Percentiles rank a stretch among this genome's conserved stretches.
Conservation (phyloP, 75 land plant genomes). For the Sequoia sempervirens region DNA sequence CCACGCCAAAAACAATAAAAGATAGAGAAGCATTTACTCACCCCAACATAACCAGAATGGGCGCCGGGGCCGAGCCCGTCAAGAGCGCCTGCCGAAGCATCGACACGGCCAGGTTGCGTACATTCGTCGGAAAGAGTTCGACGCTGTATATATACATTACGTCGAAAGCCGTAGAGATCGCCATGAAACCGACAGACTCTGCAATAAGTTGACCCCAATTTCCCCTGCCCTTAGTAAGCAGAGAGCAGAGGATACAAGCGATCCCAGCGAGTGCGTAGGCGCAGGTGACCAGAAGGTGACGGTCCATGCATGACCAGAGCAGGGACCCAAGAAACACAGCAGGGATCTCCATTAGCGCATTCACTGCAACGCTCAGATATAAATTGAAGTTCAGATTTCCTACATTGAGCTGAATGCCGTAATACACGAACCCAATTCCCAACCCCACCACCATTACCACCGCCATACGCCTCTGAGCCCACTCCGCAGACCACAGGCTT, state of each 20-base stretch:
- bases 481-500: conserved; percentile 18
- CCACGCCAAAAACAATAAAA: conserved; percentile 31
- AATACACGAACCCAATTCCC: conserved; percentile 41
- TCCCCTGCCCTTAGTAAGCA: conserved; percentile 1
- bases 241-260: conserved; percentile 16
- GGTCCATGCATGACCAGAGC: conserved; percentile 19
- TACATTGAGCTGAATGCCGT: conserved; percentile 42
- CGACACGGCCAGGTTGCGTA: conserved; percentile 42
- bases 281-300: conserved; percentile 19
- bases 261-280: conserved; percentile 11
- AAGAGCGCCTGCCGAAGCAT: conserved; percentile 39
- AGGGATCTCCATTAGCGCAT: conserved; percentile 47
- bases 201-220: conserved; percentile 19
- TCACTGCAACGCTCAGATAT: conserved; percentile 32
- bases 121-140: conserved; percentile 51
- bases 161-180: conserved; percentile 31
- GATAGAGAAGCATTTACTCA: conserved; percentile 26
- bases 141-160: conserved; percentile 41
- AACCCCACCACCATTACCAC: conserved; percentile 30
- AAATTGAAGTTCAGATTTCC: conserved; percentile 38
- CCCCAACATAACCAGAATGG: conserved; percentile 28
- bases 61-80: conserved; percentile 44
- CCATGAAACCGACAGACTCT: conserved; percentile 35
- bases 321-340: conserved; percentile 29
- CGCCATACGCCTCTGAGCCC: conserved; percentile 25